Base-by-base conservation (phyloP, 139 green algal species). In the Chlorella sp. region DNA sequence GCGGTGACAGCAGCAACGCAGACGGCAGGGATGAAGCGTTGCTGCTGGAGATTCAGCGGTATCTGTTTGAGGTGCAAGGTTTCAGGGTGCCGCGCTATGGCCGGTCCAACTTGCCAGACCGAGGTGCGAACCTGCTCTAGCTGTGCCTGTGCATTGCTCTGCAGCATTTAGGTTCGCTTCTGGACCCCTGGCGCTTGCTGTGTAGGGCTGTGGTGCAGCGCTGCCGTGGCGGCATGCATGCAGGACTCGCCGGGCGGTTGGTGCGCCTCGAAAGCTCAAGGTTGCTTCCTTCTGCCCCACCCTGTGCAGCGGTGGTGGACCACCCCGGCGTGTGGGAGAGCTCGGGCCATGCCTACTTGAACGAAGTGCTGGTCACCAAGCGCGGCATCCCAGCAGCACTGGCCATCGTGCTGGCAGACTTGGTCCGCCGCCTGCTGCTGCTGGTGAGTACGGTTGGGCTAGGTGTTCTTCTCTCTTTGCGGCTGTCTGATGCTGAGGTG, bases 331-430 rank as follows among this genome's bases (percentile, higher is more conserved):
- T 93, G 67, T 94, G 87, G 87, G 90, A 94, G 85, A 80, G 92
- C 17, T 74, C 89, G 0, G 41, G 84, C 11, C 64, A 87, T 39
- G 94, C 83, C 0, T 96, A 96, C 75, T 81, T 96, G 41, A 88
- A 94, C 69, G 92, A 96, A 72, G 67, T 90, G 38, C 89, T 97
- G 7, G 89, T 94, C 9, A 83, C 78, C 26, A 82, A 79, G 47
- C 57, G 51, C 26, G 81, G 38, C 74, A 81, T 69, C 28, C 63
- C 28, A 3, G 12, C 63, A 69, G 63, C 16, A 6, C 26, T 32
- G 26, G 63, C 63, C 26, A 36, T 74, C 73, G 18, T 15, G 20
- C 69, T 80, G 70, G 4, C 80, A 21, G 15, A n/a, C 41, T 16
- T 51, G n/a, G 41, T 78, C 41, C 44, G 51, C 34, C 23, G 64